phyloP scores from a whole-genome alignment of 352 stramenopile species.

The Peronospora farinosa region DNA sequence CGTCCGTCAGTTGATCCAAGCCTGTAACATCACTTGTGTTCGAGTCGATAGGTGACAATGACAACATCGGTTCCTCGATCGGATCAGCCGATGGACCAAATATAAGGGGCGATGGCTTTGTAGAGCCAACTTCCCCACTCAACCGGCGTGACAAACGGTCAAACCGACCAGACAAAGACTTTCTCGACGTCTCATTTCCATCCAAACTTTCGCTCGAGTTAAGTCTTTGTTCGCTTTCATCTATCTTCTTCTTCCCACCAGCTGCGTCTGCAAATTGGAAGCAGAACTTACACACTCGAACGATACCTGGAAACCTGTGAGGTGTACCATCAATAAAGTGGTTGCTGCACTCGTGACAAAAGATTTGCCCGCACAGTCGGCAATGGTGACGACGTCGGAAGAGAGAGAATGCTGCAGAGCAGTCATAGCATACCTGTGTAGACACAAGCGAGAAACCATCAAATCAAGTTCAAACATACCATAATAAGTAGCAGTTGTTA shows the following conservation, averaged over 20 bases:
- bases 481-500: not conserved
- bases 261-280: slow-evolving; percentile 40
- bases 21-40: slow-evolving; percentile 21
- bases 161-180: slow-evolving; percentile 17
- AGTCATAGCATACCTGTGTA: slow-evolving; percentile 79
- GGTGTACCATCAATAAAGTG: slow-evolving; percentile 58
- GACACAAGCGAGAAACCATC: not conserved
- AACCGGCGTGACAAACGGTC: slow-evolving; percentile 21
- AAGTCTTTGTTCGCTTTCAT: slow-evolving; percentile 13
- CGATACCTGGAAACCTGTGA: slow-evolving; percentile 44
- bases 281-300: slow-evolving; percentile 81
- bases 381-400: slow-evolving; percentile 83
- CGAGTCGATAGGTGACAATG: slow-evolving; percentile 31
- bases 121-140: slow-evolving; percentile 10
- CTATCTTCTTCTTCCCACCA: slow-evolving; percentile 27
- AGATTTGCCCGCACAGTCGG: slow-evolving; percentile 81
- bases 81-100: slow-evolving; percentile 27
- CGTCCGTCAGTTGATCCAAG: slow-evolving; percentile 10
- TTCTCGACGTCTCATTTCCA: slow-evolving; percentile 15
- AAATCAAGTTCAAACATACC: not conserved
- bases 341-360: slow-evolving; percentile 79
- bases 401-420: slow-evolving; percentile 68
- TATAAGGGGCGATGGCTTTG: slow-evolving; percentile 35
- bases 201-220: slow-evolving; percentile 21
- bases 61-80: slow-evolving; percentile 13